Base-by-base conservation (phyloP, 2,329 filamentous ascomycete genomes). In the Ramichloridium luteum region DNA sequence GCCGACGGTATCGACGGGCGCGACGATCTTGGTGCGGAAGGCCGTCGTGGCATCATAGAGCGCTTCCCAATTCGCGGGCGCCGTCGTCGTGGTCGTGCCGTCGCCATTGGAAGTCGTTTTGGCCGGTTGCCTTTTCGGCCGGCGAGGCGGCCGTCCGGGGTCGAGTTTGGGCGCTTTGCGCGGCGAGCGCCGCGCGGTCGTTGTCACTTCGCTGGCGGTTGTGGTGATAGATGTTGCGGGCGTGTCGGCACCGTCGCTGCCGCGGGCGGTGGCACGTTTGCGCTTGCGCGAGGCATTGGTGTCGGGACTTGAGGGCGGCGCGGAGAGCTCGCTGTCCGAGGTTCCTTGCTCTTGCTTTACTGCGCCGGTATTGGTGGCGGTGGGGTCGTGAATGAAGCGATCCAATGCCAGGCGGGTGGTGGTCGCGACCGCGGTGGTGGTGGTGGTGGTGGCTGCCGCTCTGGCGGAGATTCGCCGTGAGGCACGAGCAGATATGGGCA, bases 1-100 rank as follows among this genome's bases (percentile, higher is more conserved):
- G 8, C 90, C 90, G 86, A 96, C 94, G 0, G 88, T 96, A 56
- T 98, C 90, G 8, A 98, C 90, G 1, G 88, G 81, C 1, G 90
- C 90, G 0, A 70, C 57, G 23, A 70, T 80, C 58, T 62, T 70
- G 53, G 53, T 80, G 60, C 59, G 77, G 85, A 96, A 94, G 49
- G 72, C 69, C 48, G 78, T 77, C 27, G 92, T 80, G 1, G 73
- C 61, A 18, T 68, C 60, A 59, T 94, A 98, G 35, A 93, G 74
- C 35, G 76, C 70, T 40, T 84, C 74, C 90, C 90, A 94, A 53
- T 85, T 75, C 1, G 74, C 67, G 0, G 86, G 85, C 1, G 84
- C 73, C 12, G 47, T 39, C 28, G 47, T 36, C 6, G 34, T 37
- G 15, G 39, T 31, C 5, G 26, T 28, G 29, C 53, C 53, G 44